Conservation (phyloP, 2,329 filamentous ascomycete genomes). For the Monosporascus sp. region DNA sequence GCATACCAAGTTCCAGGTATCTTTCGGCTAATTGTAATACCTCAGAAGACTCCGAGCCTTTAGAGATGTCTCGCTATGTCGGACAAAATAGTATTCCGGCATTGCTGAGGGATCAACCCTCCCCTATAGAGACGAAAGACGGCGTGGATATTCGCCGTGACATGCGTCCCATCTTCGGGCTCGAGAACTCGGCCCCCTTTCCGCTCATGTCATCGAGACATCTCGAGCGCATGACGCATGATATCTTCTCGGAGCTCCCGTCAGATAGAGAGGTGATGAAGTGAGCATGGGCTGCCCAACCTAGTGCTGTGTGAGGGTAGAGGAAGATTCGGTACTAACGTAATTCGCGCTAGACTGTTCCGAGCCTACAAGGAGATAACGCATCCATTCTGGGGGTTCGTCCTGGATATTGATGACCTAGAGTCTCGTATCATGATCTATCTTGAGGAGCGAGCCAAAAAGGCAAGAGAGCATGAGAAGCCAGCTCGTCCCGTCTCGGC, state of each 20-base stretch:
- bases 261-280: conserved; percentile 63
- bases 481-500: conserved; percentile 50
- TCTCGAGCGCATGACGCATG: conserved; percentile 52
- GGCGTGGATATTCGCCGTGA: conserved; percentile 56
- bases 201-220: conserved; percentile 61
- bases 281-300: conserved; percentile 33
- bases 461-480: conserved; percentile 40
- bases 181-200: conserved; percentile 62
- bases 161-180: conserved; percentile 60
- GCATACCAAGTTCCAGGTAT: neutral
- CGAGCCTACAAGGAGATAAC: conserved; percentile 62
- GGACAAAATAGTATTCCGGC: conserved; percentile 64
- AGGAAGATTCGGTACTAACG: neutral
- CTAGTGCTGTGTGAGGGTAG: neutral
- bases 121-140: conserved; percentile 45
- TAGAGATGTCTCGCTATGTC: conserved; percentile 54
- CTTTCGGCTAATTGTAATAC: conserved; percentile 1
- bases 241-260: conserved; percentile 57
- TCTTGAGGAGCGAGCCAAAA: conserved; percentile 57
- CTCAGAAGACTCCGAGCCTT: conserved; percentile 47
- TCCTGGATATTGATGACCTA: conserved; percentile 60
- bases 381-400: conserved; percentile 63
- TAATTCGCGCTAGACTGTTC: conserved; percentile 44
- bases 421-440: conserved; percentile 61
- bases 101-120: conserved; percentile 56